Base-by-base conservation (phyloP, 1,139 yeast species). In the Scheffersomyces quercinus region DNA sequence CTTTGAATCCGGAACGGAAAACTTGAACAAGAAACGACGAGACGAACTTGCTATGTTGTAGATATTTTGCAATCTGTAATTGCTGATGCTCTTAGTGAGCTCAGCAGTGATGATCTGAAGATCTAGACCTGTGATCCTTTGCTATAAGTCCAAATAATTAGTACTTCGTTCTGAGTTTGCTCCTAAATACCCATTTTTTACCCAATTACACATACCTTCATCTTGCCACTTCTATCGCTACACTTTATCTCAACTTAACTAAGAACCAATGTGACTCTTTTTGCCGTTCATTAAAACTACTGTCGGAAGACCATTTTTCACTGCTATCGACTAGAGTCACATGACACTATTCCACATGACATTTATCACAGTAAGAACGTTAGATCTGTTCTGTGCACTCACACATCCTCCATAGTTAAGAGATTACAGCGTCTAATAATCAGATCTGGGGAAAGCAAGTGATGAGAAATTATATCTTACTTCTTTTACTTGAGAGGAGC, bases 121-220 rank as follows among this genome's bases (percentile, higher is more conserved):
- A 65, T 91, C 98, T 48, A 91, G 72, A 3, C 95, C 85, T 11
- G 93, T 84, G 50, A 90, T 80, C 65, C 97, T 79, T 77, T 91
- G 98, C 85, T 91, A 20, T 20, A 20, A 20, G 26, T 6, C 26
- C 8, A 5, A 20, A 20, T 6, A 6, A 8, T 59, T 56, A 55
- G 59, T 46, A 38, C 28, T 20, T 20, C 26, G 8, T 20, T 20
- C 26, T 8, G 8, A 6, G 26, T 3, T 6, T 20, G 8, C 9
- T 20, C 8, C 26, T 20, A 5, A 20, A 7, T 7, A 5, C 5
- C 26, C 8, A 6, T 20, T 6, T 7, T 20, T 9, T 8, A 20
- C 26, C 9, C 13, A 13, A n/a, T 30, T n/a, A 13, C 16, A 41
- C 43, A 24, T 41, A 41, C 43, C 24, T 41, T 41, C 43, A 41